phyloP scores from a whole-genome alignment of 169 alveolate genomes.

The Plasmodium malariae region DNA sequence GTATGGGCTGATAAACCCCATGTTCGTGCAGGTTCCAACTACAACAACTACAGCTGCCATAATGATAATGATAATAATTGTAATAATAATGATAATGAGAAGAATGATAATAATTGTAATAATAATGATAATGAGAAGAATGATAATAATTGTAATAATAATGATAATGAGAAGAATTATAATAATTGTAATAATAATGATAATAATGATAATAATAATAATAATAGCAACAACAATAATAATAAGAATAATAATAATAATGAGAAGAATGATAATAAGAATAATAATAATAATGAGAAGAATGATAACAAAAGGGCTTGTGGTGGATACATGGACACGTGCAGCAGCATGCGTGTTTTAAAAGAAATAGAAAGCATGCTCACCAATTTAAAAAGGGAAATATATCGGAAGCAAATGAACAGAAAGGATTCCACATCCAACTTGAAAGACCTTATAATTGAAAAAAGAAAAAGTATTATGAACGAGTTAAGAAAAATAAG shows the following conservation, averaged over 20 bases:
- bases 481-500: constrained; percentile 52
- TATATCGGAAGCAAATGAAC: constrained; percentile 19
- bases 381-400: constrained; percentile 22
- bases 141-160: too few species aligned
- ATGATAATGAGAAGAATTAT: too few species aligned
- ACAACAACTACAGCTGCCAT: too few species aligned
- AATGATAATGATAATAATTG: too few species aligned
- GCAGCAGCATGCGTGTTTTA: constrained; percentile 5
- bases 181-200: too few species aligned
- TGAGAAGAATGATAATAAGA: neutral
- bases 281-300: neutral
- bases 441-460: constrained; percentile 31
- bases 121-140: too few species aligned
- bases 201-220: too few species aligned
- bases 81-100: too few species aligned
- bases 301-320: neutral
- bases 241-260: neutral
- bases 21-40: too few species aligned
- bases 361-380: constrained; percentile 36
- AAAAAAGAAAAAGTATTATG: constrained; percentile 28
- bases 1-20: too few species aligned
- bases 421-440: neutral
- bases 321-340: neutral
- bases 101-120: too few species aligned
- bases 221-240: too few species aligned